Percentiles rank a stretch among this genome's conserved stretches.
phyloP scores from a whole-genome alignment of 23 red algal genomes.

The Chondrus crispus region DNA sequence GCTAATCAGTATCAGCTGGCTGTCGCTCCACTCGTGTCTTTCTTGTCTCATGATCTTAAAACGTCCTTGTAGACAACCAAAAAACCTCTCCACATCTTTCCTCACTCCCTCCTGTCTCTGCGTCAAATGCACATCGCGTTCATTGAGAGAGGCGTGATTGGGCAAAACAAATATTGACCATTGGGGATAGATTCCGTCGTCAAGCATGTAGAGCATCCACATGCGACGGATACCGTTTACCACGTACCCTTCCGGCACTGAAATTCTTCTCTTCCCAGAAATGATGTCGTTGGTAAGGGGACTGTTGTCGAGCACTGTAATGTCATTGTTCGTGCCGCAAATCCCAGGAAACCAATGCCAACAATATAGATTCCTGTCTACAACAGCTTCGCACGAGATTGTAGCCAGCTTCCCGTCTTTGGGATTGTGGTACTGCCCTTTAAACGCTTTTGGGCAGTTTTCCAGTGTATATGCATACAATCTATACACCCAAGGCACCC shows the following conservation, averaged over 20 bases:
- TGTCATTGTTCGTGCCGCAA: conserved; percentile 1
- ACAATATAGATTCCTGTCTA: not conserved
- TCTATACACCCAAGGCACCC: conserved; percentile 19
- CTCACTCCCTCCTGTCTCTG: not conserved
- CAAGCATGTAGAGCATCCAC: conserved; percentile 7
- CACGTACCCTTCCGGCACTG: not conserved
- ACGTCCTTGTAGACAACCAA: not conserved
- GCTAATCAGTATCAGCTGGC: not conserved
- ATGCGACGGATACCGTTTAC: not conserved
- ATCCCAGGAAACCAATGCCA: conserved; percentile 16
- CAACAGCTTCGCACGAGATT: not conserved
- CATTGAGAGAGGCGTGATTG: not conserved
- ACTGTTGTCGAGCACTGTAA: conserved; percentile 7
- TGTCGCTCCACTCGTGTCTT: not conserved
- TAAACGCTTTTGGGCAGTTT: conserved; percentile 26
- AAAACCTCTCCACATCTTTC: not conserved
- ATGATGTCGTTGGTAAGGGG: not conserved
- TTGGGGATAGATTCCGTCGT: not conserved
- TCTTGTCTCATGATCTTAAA: conserved; percentile 1
- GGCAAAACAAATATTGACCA: not conserved
- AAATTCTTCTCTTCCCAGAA: not conserved
- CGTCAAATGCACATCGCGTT: not conserved
- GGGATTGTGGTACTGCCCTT: conserved; percentile 26
- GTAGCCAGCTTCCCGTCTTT: conserved; percentile 22
- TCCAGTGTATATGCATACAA: conserved; percentile 39